Evolutionary conservation across 163 green algal genomes (phyloP), one percentile per base, ranked within the genome.

Genomic region (Chlamydomonas reinhardtii): DNA sequence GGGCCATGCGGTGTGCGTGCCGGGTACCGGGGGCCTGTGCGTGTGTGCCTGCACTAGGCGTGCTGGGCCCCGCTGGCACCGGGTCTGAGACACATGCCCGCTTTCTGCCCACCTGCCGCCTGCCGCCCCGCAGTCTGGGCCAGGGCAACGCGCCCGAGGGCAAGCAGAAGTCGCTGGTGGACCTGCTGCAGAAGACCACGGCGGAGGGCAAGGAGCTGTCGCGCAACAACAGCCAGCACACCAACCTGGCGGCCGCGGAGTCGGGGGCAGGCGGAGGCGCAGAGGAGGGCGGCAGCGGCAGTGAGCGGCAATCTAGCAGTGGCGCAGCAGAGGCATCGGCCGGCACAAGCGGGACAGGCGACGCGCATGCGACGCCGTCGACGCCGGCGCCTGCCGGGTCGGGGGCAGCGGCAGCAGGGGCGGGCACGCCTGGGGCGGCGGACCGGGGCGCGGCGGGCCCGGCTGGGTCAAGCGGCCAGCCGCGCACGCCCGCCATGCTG

Each of bases 401-500:
- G 27, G 65, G 65, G 54, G 52, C 32, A 20, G 54, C n/a, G 14
- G 65, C 43, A 54, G 32, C 69, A 25, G 34, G 52, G 52, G 37
- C 48, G 25, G 75, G 35, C 15, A 29, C 24, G 56, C 27, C 24
- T 2, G 32, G 29, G 39, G 32, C 68, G 12, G n/a, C 61, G 20
- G 27, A 34, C n/a, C 37, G 62, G 54, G 48, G 76, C 24, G 61
- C 62, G 43, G 25, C 35, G 61, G 76, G 62, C 19, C 75, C 75
- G 34, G 34, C 75, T 4, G 76, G 76, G 4, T 17, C n/a, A 5
- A 29, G 37, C 37, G 37, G 64, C 2, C 15, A 9, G 54, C 65
- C 77, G 19, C 48, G 66, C 27, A 1, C 37, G 37, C 52, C 68
- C 15, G 32, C 20, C 68, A 85, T 90, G 27, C 79, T 95, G 71